Percentiles rank a stretch among this genome's conserved stretches.
These are phyloP conservation scores for Elongisporangium anandrum DNA, from an alignment of 352 stramenopile species.

Conservation along the genomic window DNA sequence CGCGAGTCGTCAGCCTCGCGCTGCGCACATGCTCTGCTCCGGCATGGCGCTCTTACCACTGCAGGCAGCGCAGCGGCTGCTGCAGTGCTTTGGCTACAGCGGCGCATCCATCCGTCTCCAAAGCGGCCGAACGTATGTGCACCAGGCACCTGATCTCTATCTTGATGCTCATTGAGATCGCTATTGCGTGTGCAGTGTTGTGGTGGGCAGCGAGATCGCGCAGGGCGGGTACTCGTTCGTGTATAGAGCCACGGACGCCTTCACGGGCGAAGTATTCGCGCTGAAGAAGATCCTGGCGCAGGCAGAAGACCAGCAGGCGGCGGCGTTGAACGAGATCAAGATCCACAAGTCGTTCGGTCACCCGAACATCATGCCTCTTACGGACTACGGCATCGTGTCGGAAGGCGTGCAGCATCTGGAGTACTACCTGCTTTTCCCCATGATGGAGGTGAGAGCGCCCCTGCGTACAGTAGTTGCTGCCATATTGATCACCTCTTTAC, in stretches of 20 bases:
- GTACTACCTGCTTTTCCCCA: conserved; percentile 86
- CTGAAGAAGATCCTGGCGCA: conserved; percentile 90
- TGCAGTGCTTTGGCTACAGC: conserved; percentile 73
- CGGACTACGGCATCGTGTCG: conserved; percentile 67
- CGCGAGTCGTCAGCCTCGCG: not conserved
- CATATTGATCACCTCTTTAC: not conserved
- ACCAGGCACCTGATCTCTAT: conserved; percentile 8
- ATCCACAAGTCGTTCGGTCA: conserved; percentile 69
- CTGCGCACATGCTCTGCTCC: conserved; percentile 24
- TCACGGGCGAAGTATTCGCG: conserved; percentile 74
- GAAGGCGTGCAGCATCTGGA: conserved; percentile 35
- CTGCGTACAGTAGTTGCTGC: no score
- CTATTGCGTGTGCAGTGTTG: conserved; percentile 24
- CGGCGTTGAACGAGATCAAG: conserved; percentile 81
- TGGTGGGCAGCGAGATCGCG: conserved; percentile 59
- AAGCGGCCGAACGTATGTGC: conserved; percentile 77
- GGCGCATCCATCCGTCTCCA: conserved; percentile 52
- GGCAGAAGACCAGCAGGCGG: conserved; percentile 72
- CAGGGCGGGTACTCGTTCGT: conserved; percentile 88
- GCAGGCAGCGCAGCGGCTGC: conserved; percentile 49
- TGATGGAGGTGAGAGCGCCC: conserved; percentile 83
- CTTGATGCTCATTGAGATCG: not conserved
- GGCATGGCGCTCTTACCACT: conserved; percentile 59
- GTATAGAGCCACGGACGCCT: conserved; percentile 64
- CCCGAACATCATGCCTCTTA: conserved; percentile 82